These are phyloP conservation scores for Chlorophyllum brunneum DNA, from an alignment of 768 basidiomycete species.

Conservation along the genomic window DNA sequence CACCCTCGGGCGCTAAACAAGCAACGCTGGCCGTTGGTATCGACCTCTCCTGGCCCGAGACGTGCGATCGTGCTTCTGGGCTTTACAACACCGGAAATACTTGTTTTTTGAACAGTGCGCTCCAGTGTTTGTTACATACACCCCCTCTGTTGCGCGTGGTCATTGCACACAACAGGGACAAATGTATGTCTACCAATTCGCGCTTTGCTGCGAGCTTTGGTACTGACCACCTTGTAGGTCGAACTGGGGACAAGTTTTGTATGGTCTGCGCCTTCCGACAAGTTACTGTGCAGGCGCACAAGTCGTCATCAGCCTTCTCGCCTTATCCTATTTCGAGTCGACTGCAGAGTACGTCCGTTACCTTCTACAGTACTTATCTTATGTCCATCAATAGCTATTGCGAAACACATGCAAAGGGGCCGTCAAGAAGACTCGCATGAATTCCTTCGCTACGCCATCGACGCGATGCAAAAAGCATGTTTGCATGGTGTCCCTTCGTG, in stretches of 20 bases:
- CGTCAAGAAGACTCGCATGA: slow-evolving; percentile 98
- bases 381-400: slow-evolving; percentile 57
- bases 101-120: slow-evolving; percentile 92
- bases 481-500: slow-evolving; percentile 70
- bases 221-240: slow-evolving; percentile 26
- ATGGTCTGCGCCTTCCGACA: slow-evolving; percentile 70
- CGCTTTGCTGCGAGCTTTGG: background rate
- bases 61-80: slow-evolving; percentile 50
- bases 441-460: slow-evolving; percentile 91
- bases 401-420: slow-evolving; percentile 86
- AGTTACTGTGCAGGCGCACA: slow-evolving; percentile 54
- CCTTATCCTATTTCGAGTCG: slow-evolving; percentile 65
- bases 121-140: slow-evolving; percentile 93
- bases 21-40: slow-evolving; percentile 38
- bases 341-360: slow-evolving; percentile 55
- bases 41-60: slow-evolving; percentile 60
- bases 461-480: slow-evolving; percentile 84
- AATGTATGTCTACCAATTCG: slow-evolving; percentile 47
- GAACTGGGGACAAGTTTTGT: slow-evolving; percentile 56
- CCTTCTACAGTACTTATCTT: slow-evolving; percentile 3
- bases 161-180: slow-evolving; percentile 43
- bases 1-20: slow-evolving; percentile 24
- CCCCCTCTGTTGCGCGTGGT: slow-evolving; percentile 75
- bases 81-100: slow-evolving; percentile 88
- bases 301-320: slow-evolving; percentile 43